phyloP scores from a whole-genome alignment of 164 flowering plant genomes.

The Annona cherimola region DNA sequence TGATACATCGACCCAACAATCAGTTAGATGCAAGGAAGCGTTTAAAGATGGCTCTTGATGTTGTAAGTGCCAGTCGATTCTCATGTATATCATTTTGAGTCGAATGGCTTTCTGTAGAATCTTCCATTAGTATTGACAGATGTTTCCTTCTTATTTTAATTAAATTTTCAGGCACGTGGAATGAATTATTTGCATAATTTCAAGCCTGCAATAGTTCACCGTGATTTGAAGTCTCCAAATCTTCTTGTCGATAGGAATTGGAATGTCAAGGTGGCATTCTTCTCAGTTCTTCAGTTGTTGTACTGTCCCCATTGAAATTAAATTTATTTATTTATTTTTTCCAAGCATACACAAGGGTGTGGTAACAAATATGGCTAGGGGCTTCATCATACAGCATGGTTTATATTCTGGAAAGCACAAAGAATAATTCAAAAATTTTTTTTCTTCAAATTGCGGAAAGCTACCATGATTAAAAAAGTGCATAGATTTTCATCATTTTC shows the following conservation, averaged over 20 bases:
- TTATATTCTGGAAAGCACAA: too few species aligned
- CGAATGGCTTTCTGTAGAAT: background rate
- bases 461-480: too few species aligned
- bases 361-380: too few species aligned
- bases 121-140: background rate
- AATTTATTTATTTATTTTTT: too few species aligned
- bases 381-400: too few species aligned
- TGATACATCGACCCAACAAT: slow-evolving; percentile 81
- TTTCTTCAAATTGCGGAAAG: too few species aligned
- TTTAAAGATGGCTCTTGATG: slow-evolving; percentile 88
- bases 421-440: too few species aligned
- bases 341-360: too few species aligned
- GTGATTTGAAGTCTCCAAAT: slow-evolving; percentile 95
- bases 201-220: slow-evolving; percentile 82
- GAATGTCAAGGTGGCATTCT: slow-evolving; percentile 77
- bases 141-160: slow-evolving; percentile 8
- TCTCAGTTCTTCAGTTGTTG: background rate
- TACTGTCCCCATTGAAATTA: background rate
- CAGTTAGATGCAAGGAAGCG: slow-evolving; percentile 82
- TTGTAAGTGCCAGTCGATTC: slow-evolving; percentile 41
- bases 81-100: slow-evolving; percentile 9
- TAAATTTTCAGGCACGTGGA: slow-evolving; percentile 74
- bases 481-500: too few species aligned
- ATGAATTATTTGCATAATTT: slow-evolving; percentile 94
- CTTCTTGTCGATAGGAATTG: slow-evolving; percentile 97